Percentiles rank a stretch among this genome's conserved stretches.
Conservation (phyloP, 208 protist genomes). For the Leishmania gerbilli region DNA sequence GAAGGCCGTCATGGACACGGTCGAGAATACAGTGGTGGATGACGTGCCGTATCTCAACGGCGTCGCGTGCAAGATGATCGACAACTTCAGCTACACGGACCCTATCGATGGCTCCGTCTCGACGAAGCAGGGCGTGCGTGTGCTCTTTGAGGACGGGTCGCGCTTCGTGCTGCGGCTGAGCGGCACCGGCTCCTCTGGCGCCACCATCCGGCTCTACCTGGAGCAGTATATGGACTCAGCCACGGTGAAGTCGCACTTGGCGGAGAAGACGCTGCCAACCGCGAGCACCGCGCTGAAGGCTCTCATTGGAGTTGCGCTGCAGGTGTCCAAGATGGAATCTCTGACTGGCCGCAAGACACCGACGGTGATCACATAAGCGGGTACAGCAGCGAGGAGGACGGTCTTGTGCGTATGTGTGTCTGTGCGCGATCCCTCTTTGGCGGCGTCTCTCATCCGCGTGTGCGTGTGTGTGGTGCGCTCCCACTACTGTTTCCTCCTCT, state of each 20-base stretch:
- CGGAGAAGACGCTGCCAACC: slow-evolving; percentile 44
- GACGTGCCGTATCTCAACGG: slow-evolving; percentile 54
- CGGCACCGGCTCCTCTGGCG: slow-evolving; percentile 95
- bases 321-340: slow-evolving; percentile 79
- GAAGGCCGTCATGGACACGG: slow-evolving; percentile 83
- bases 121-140: slow-evolving; percentile 92
- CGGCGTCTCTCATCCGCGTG: not conserved
- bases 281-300: slow-evolving; percentile 67
- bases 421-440: not conserved
- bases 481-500: not conserved
- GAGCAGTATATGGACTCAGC: slow-evolving; percentile 93
- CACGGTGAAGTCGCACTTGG: slow-evolving; percentile 42
- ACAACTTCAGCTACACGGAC: slow-evolving; percentile 97
- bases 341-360: slow-evolving; percentile 92
- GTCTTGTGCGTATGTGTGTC: not conserved
- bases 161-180: slow-evolving; percentile 96
- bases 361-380: slow-evolving; percentile 95
- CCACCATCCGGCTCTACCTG: slow-evolving; percentile 97
- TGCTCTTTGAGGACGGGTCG: slow-evolving; percentile 95
- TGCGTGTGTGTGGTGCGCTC: not conserved
- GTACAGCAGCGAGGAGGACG: not conserved
- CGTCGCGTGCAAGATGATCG: slow-evolving; percentile 61
- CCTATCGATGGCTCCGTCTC: slow-evolving; percentile 93
- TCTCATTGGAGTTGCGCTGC: slow-evolving; percentile 86
- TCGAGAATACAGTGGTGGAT: slow-evolving; percentile 30